phyloP scores from a whole-genome alignment of 305 asterid species.

The Euphrasia arctica region DNA sequence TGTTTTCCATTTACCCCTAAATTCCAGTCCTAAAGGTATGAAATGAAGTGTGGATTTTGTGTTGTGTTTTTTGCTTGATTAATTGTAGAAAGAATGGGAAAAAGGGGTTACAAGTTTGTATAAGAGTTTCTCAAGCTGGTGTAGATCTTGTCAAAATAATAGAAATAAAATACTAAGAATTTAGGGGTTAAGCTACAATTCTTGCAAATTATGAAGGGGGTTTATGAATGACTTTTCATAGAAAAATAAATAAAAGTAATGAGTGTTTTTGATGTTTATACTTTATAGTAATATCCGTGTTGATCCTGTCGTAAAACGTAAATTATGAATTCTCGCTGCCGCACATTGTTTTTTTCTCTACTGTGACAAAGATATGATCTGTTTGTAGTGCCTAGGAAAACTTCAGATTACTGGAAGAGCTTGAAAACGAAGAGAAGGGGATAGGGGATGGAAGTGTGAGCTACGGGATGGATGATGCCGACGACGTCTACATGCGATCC shows the following conservation, averaged over 20 bases:
- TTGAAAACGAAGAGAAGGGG: slow-evolving; percentile 92
- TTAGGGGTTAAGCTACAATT: no score
- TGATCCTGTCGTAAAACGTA: background rate
- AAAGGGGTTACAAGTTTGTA: no score
- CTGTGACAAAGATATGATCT: slow-evolving; percentile 15
- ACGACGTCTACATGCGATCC: slow-evolving; percentile 80
- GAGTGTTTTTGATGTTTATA: background rate
- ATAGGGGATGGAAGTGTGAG: slow-evolving; percentile 93
- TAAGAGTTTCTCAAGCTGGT: no score
- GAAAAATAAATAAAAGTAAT: no score
- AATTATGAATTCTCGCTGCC: background rate
- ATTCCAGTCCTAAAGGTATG: no score
- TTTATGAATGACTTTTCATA: no score
- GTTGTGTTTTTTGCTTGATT: no score
- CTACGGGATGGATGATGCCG: slow-evolving; percentile 90
- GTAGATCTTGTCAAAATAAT: no score
- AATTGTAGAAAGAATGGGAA: no score
- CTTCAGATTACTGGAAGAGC: slow-evolving; percentile 83
- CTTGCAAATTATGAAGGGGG: background rate
- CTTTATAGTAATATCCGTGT: background rate
- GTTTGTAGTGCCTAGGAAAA: slow-evolving; percentile 66
- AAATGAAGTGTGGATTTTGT: no score
- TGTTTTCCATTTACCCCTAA: no score
- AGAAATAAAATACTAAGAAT: no score
- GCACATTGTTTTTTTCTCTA: background rate